Evolutionary conservation across 2,329 filamentous ascomycete genomes (phyloP), one percentile per base, ranked within the genome.

Genomic region (Botrytis cinerea): DNA sequence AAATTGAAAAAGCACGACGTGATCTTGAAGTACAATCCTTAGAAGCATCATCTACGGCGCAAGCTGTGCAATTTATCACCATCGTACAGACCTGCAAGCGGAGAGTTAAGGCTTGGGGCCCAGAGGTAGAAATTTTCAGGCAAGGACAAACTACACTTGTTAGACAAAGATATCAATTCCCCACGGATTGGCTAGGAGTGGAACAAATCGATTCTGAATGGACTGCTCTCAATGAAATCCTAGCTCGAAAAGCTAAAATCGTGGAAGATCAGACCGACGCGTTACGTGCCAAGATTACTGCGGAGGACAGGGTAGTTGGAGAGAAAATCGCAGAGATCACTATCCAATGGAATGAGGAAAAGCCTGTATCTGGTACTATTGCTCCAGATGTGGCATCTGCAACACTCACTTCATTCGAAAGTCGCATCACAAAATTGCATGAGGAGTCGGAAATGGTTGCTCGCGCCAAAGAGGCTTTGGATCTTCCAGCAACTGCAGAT

Each of bases 51-150:
- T 98, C 96, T 1, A 99, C 96, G 7, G 95, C 95, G 0, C 95
- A 98, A 81, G 96, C 97, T 38, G 97, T 99, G 6, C 94, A 96
- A 54, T 99, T 99, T 83, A 99, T 99, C 81, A 99, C 97, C 0
- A 95, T 95, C 71, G 96, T 99, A 8, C 96, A 99, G 83, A 93
- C 93, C 80, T 98, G 94, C 84, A 97, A 97, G 85, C 91, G 94
- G 68, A 97, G 97, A 81, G 95, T 97, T 70, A 95, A 94, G 82
- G 86, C 92, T 6, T 99, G 96, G 96, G 94, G 94, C 10, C 95
- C 95, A 0, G 96, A 99, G 81, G 93, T 99, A 59, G 95, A 97
- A 79, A 92, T 94, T 66, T 99, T 99, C 85, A 91, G 94, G 45
- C 95, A 98, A 83, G 96, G 97, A 71, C 94, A 98, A 83, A 96